Conservation (phyloP, 257 asterid species). For the Nicotiana sylvestris region DNA sequence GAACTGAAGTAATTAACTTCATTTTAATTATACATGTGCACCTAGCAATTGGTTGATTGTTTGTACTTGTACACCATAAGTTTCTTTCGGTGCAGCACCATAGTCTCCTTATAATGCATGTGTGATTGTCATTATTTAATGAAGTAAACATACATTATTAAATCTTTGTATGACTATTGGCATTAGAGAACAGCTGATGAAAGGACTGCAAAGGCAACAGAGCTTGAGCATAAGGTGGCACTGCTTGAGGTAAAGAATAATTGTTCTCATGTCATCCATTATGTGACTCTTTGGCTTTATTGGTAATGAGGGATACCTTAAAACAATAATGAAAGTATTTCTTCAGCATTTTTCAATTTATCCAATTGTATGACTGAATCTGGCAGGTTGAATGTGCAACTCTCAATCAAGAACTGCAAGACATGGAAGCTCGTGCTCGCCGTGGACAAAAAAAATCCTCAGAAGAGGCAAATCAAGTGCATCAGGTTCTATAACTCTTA, state of each 20-base stretch:
- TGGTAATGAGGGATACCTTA: neutral
- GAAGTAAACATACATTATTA: neutral
- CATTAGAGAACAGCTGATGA: constrained; percentile 94
- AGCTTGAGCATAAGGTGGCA: constrained; percentile 96
- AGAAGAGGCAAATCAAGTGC: constrained; percentile 86
- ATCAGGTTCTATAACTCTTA: constrained; percentile 58
- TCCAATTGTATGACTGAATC: neutral
- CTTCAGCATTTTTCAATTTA: neutral
- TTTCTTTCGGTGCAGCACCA: neutral
- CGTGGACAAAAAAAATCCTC: constrained; percentile 88
- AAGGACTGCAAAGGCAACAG: constrained; percentile 84
- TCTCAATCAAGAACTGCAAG: constrained; percentile 93
- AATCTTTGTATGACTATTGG: neutral
- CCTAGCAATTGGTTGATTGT: constrained; percentile 4
- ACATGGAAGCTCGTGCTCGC: constrained; percentile 89
- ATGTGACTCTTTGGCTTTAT: constrained; percentile 5
- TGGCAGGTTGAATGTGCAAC: constrained; percentile 90
- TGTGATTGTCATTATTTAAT: neutral
- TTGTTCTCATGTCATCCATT: constrained; percentile 4
- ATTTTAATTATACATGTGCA: neutral
- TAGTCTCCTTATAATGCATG: neutral
- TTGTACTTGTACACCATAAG: neutral
- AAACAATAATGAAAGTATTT: neutral
- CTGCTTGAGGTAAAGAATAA: constrained; percentile 74
- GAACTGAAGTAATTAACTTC: neutral